Base-by-base conservation (phyloP, 306 rosid species). In the Herpetospermum pedunculosum region DNA sequence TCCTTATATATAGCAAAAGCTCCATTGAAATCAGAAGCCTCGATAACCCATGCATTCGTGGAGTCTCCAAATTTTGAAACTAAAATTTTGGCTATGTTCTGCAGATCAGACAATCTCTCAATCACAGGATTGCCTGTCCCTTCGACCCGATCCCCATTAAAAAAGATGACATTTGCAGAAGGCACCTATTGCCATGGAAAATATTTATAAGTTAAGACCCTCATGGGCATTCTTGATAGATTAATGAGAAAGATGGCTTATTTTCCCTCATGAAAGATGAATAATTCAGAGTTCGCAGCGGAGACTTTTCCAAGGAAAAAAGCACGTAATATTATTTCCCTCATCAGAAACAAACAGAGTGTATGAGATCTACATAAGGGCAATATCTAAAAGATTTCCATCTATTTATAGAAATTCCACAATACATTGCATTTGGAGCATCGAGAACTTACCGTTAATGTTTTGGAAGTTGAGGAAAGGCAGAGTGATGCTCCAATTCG, bases 401-500 rank as follows among this genome's bases (percentile, higher is more conserved):
- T 44, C 4, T 5, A 13, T 44, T 35, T 35, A 35, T 35, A 35
- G 40, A 35, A 5, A 35, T 35, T 35, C 40, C 40, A 35, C 40
- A 35, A 13, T 44, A 44, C 34, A 30, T 30, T 30, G 34, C 4
- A 30, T 1, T 30, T 30, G 4, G 34, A 30, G 34, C 34, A 30
- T 30, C 4, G 34, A 30, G 74, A 76, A 70, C 92, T 87, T 81
- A 90, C 96, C 2, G 57, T 35, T 3, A 81, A 79, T 21, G 85
- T 80, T 79, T 74, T 63, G 44, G 90, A 81, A 78, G 82, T 73
- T 18, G 86, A 72, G 62, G 92, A 88, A 79, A 90, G 75, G 81
- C 94, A 86, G 55, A 92, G 85, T 59, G 97, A 94, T 30, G 91
- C 97, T 50, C 91, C 97, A 78, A 91, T 88, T 76, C 87, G 83